Percentiles rank a stretch among this genome's conserved stretches.
Evolutionary conservation across 2,329 filamentous ascomycete genomes (phyloP).

Genomic region (Trichoderma atrobrunneum): DNA sequence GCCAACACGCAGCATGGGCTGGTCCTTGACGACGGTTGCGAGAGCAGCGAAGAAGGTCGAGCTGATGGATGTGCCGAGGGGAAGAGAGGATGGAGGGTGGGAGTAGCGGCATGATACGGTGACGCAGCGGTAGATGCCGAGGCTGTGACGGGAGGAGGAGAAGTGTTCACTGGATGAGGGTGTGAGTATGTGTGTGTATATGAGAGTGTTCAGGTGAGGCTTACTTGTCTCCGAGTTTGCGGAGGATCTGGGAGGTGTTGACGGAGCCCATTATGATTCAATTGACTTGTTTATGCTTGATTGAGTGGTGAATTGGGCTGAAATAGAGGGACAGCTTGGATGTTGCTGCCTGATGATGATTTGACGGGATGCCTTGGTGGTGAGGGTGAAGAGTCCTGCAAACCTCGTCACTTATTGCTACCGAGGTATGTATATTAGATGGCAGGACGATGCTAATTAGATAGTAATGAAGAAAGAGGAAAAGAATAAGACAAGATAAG

Average conservation of each 20-base stretch:
- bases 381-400: neutral
- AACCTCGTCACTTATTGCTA: neutral
- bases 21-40: constrained; percentile 38
- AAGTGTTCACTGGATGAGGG: constrained; percentile 40
- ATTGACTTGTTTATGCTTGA: neutral
- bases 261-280: neutral
- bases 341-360: neutral
- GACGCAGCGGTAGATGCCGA: constrained; percentile 49
- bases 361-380: neutral
- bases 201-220: neutral
- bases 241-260: constrained; percentile 20
- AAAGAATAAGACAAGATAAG: neutral
- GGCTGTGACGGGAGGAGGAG: constrained; percentile 44
- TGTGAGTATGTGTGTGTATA: neutral
- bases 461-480: neutral
- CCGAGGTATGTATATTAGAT: neutral
- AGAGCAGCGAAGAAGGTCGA: constrained; percentile 38
- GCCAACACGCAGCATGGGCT: constrained; percentile 49
- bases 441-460: neutral
- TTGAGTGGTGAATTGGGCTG: neutral
- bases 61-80: neutral
- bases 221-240: constrained; percentile 31
- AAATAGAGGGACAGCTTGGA: neutral
- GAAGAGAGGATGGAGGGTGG: constrained; percentile 7
- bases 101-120: constrained; percentile 45